Evolutionary conservation across 169 alveolate genomes (phyloP).

Genomic region (Babesia bovis): DNA sequence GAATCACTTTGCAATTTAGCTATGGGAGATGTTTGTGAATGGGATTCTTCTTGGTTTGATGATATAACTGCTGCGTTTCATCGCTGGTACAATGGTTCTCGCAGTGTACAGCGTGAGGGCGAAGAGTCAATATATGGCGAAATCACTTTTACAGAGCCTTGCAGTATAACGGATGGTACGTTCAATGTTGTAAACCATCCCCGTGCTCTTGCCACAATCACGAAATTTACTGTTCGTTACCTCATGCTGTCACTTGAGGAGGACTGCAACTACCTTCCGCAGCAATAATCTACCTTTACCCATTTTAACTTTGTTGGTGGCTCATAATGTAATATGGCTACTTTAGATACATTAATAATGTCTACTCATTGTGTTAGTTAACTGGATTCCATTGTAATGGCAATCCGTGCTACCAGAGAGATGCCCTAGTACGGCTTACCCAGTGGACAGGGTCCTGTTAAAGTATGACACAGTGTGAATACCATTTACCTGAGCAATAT

Average conservation of each 20-base stretch:
- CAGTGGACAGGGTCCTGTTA: constrained; percentile 52
- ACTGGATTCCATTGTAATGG: no score
- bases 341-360: no score
- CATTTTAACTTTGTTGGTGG: not conserved
- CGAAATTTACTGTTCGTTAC: constrained; percentile 52
- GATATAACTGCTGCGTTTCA: constrained; percentile 11
- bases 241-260: constrained; percentile 55
- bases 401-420: no score
- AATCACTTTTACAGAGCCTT: constrained; percentile 5
- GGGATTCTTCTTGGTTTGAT: constrained; percentile 17
- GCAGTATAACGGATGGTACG: not conserved
- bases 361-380: no score
- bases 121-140: constrained; percentile 16
- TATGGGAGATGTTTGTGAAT: not conserved
- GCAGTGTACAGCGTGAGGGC: not conserved
- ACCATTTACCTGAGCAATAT: constrained; percentile 56
- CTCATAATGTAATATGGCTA: not conserved
- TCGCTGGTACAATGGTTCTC: not conserved
- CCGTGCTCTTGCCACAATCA: constrained; percentile 18
- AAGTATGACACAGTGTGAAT: not conserved
- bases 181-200: not conserved
- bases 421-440: constrained; percentile 58
- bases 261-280: constrained; percentile 20
- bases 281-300: not conserved
- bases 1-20: not conserved